Evolutionary conservation across 441 rosid species (phyloP), one percentile per base, ranked within the genome.

Genomic region (Codiaeum variegatum): DNA sequence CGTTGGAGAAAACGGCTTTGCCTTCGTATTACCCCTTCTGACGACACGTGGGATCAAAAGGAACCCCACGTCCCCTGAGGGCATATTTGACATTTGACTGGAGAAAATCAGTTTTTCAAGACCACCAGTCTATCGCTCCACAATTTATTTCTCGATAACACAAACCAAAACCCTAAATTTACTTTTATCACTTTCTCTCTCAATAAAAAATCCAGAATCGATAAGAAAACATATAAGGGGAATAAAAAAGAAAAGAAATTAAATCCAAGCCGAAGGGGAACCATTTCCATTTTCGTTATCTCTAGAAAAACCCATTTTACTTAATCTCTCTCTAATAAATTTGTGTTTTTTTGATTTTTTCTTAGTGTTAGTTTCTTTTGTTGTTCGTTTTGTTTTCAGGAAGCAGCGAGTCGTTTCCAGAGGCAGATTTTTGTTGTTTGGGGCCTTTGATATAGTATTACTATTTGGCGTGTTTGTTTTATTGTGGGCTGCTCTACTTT

Each of bases 331-430:
- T 38, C 42, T 62, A 59, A 10, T 55, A 26, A 51, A 55, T 49
- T 52, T 77, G 59, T 61, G 36, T 73, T 26, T 62, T 47, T 68
- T 61, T 67, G 1, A 34, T 28, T 46, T 29, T 24, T 38, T 52
- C n/a, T 55, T 75, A 21, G 74, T 28, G 69, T 62, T 76, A 44
- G 59, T 56, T 64, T 60, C 21, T 11, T 74, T 40, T 38, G 42
- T 38, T 69, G 23, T 70, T 46, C 60, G 31, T 66, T 73, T 51
- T 74, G 59, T 66, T 75, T 69, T 38, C 71, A 69, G 77, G 69
- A 34, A 58, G 15, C 76, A 40, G 40, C 32, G 40, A 78, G 36
- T 61, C 74, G 75, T 29, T n/a, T 60, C 19, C 6, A 38, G 72
- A 52, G 66, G 67, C 44, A 42, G 40, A 66, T 69, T 59, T 19